Evolutionary conservation across 2,329 filamentous ascomycete species (phyloP).

Genomic region (Penicillium hordei): DNA sequence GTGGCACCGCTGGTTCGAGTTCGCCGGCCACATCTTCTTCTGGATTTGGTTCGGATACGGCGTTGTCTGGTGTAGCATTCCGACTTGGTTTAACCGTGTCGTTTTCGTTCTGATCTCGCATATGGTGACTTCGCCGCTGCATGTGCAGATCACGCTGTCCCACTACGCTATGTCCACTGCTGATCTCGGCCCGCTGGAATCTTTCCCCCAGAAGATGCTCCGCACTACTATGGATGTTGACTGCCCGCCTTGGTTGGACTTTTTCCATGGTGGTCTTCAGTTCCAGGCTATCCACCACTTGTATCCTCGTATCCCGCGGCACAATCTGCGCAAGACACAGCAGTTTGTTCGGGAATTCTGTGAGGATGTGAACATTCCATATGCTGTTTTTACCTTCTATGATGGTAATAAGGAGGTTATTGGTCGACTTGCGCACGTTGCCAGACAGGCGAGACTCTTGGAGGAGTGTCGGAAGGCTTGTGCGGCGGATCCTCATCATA

Average conservation of each 20-base stretch:
- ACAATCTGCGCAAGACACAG: constrained; percentile 74
- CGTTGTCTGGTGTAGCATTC: constrained; percentile 69
- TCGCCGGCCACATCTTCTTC: constrained; percentile 72
- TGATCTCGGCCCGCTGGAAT: constrained; percentile 76
- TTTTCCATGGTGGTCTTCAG: constrained; percentile 80
- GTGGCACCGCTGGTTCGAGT: constrained; percentile 78
- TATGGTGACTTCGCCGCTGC: constrained; percentile 73
- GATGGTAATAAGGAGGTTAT: constrained; percentile 76
- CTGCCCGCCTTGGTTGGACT: constrained; percentile 82
- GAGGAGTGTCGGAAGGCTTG: constrained; percentile 63
- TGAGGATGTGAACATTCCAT: constrained; percentile 74
- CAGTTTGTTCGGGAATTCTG: constrained; percentile 76
- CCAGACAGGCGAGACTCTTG: constrained; percentile 70
- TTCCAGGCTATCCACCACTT: constrained; percentile 86
- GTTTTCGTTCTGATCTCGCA: constrained; percentile 76
- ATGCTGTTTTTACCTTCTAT: constrained; percentile 79
- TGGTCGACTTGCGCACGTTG: constrained; percentile 69
- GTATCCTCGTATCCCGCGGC: constrained; percentile 75
- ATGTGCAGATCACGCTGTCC: constrained; percentile 86
- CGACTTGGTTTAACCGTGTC: constrained; percentile 65
- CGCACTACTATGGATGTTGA: constrained; percentile 91
- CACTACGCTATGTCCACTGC: constrained; percentile 91
- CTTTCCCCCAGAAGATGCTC: constrained; percentile 83
- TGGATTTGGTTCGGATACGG: constrained; percentile 83
- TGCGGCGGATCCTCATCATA: constrained; percentile 19